Base-by-base conservation (phyloP, 805 yeast species). In the Torulaspora franciscae region DNA sequence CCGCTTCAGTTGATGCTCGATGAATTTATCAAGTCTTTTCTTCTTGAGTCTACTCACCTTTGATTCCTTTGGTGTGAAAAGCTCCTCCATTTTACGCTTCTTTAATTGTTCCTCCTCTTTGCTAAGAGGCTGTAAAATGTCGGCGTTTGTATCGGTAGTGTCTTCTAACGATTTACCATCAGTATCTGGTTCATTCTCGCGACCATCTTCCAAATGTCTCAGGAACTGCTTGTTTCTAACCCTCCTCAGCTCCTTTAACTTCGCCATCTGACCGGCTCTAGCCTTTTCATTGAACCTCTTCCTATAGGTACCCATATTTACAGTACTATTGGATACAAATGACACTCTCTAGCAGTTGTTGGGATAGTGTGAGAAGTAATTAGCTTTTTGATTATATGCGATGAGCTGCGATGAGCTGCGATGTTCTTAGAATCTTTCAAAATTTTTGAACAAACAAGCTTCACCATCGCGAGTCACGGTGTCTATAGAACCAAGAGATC, bases 11-110 rank as follows among this genome's bases (percentile, higher is more conserved):
- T 89, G 96, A 66, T 86, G 95, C 47, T 89, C 95, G 30, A 91
- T 88, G 64, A 88, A 91, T 65, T 91, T 91, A 50, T 91, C 97
- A 35, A 91, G 68, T 46, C 98, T 68, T 85, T 79, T 76, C 72
- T 73, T 77, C 70, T 91, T 84, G 39, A 83, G 75, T 40, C 79
- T 70, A 0, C 90, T 80, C 29, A 85, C 65, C 58, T 88, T 88
- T 10, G 81, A 59, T 47, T 86, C 91, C 43, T 76, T 70, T 35
- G 86, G 82, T 23, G 73, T 64, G 45, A 84, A 70, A 6, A 80
- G 64, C 23, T 78, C 74, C 47, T 81, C 78, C 37, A 90, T 59
- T 50, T 76, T 77, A 40, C 91, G 67, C 61, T 85, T 86, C 50
- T 85, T 74, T 35, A 74, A 76, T 25, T 66, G 74, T 54, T 76